phyloP scores from a whole-genome alignment of 2,329 filamentous ascomycete genomes.

The Curvularia lunata region DNA sequence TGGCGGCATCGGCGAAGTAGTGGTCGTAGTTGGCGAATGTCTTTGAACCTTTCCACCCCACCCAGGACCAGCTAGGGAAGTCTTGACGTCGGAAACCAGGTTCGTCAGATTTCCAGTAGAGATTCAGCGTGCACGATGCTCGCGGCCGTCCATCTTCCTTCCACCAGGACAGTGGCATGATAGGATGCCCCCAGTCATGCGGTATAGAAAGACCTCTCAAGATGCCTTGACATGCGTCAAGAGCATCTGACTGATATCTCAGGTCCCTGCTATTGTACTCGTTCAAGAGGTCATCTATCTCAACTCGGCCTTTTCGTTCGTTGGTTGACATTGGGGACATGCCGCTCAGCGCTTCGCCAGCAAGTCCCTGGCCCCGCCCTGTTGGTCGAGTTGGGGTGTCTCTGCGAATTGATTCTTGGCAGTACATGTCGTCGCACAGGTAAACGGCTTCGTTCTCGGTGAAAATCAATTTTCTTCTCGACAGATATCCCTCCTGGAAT shows the following conservation, averaged over 20 bases:
- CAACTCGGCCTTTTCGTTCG: background rate
- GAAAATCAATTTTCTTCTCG: background rate
- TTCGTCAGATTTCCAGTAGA: background rate
- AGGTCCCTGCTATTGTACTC: conserved; percentile 1
- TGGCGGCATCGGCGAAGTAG: background rate
- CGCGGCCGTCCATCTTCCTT: background rate
- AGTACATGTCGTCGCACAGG: conserved; percentile 1
- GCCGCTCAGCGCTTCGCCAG: background rate
- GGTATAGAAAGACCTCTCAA: conserved; percentile 1
- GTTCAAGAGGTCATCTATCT: background rate
- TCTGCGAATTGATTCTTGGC: background rate
- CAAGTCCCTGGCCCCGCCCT: background rate
- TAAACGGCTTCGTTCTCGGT: background rate
- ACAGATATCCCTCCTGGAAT: background rate
- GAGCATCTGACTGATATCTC: background rate
- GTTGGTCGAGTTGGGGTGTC: background rate
- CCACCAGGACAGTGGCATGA: background rate
- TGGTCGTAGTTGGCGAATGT: conserved; percentile 1
- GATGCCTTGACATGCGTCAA: background rate
- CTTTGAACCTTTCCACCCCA: background rate
- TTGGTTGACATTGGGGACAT: background rate
- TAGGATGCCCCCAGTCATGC: background rate
- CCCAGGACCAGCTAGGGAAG: conserved; percentile 2
- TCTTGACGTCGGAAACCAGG: background rate
- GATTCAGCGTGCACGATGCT: background rate